Base-by-base conservation (phyloP, 2,329 filamentous ascomycete genomes). In the Colletotrichum agaves region DNA sequence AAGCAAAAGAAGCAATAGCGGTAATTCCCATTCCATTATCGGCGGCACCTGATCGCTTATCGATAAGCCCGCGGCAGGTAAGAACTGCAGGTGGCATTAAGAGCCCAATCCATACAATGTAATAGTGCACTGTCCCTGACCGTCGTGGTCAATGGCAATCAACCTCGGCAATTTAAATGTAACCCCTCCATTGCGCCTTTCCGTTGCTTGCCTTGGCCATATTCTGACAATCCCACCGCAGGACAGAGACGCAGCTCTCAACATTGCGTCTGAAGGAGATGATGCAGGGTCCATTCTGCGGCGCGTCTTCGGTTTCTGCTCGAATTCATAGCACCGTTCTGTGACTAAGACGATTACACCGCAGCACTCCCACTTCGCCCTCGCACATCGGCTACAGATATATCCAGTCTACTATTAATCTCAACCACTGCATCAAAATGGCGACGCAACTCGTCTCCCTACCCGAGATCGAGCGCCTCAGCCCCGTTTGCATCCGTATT, bases 401-500 rank as follows among this genome's bases (percentile, higher is more conserved):
- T n/a, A 3, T 23, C 10, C 5, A 43, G 39, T 56, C 33, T 43
- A 39, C 27, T n/a, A 37, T 10, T n/a, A 13, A 8, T 49, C 19
- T 23, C 27, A 37, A 7, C 27, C 15, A 62, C 46, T n/a, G 46
- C 21, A 44, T 44, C 61, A 83, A 71, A 31, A 93, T 92, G 90
- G 84, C 88, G 63, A 80, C 84, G 39, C 84, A 87, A 70, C 84
- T 94, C 6, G 84, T 87, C 31, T 78, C 85, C 17, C 85, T 98
- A 13, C 89, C 90, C 4, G 88, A 91, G 69, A 87, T 97, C 57
- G 90, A 95, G 79, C 88, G 91, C 69, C 84, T 98, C 61, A 95
- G 92, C 75, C 87, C 91, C 19, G 83, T 87, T 13, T 91, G 94
- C 49, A 91, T 97, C 70, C 88, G 96, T 63, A 92, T 99, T 69